Base-by-base conservation (phyloP, 768 basidiomycete genomes). In the Mycena venus region DNA sequence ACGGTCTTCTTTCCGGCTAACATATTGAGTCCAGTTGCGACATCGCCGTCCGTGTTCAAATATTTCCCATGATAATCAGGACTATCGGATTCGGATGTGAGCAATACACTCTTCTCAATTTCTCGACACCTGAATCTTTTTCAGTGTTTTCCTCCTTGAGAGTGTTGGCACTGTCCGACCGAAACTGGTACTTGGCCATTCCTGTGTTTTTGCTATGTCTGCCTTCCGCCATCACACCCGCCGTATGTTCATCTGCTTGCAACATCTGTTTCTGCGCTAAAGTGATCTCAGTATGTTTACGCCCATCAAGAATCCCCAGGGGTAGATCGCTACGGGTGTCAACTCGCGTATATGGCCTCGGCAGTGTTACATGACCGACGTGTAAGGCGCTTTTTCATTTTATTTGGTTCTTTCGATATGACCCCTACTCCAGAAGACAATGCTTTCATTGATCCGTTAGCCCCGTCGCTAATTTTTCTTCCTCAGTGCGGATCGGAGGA, bases 71-170 rank as follows among this genome's bases (percentile, higher is more conserved):
- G 79, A 75, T 82, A 38, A 32, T 81, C 31, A 59, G 82, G 40
- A 82, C 80, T 8, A 40, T 83, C 34, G 81, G 79, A 19, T 83
- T 80, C 62, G 74, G 76, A 36, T 40, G 76, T 77, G 36, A 59
- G 76, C 63, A 64, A 14, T 29, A 3, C n/a, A 49, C 19, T 34
- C 14, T 27, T 8, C 19, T 2, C 23, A 3, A 31, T 9, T 12
- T 8, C 38, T 19, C 4, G 21, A 12, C n/a, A n/a, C 34, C 44
- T 38, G 23, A 32, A 19, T 11, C 27, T 31, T 64, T 4, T 27
- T 47, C 47, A 83, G 82, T 80, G 44, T 83, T 83, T 42, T 81
- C 82, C 5, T 79, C 81, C 12, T 60, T 83, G 40, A 73, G 82
- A 32, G 81, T 83, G 9, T 78, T 82, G 32, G 82, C 82, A 17